Conservation (phyloP, 2,329 filamentous ascomycete species). For the Decorospora gaudefroyi region DNA sequence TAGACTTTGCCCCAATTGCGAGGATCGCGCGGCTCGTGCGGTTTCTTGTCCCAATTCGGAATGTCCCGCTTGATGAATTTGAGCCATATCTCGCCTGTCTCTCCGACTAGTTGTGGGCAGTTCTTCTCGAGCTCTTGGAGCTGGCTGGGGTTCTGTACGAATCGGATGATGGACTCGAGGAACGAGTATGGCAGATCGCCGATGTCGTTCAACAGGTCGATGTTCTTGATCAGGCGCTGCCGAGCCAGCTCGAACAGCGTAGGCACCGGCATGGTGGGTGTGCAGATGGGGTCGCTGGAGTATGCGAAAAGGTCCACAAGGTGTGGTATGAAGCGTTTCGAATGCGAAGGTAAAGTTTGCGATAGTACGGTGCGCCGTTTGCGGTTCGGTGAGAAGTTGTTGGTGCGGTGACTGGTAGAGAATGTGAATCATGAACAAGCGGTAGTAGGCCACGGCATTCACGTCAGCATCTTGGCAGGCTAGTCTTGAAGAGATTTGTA, state of each 20-base stretch:
- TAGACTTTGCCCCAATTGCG: conserved; percentile 80
- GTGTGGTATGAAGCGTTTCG: not conserved
- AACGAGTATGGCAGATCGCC: conserved; percentile 71
- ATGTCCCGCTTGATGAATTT: conserved; percentile 80
- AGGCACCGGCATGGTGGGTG: conserved; percentile 41
- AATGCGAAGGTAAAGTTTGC: not conserved
- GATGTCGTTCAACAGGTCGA: conserved; percentile 64
- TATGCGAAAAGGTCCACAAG: not conserved
- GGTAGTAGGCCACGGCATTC: conserved; percentile 8
- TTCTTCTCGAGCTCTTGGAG: conserved; percentile 72
- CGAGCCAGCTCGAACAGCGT: conserved; percentile 49
- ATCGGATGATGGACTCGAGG: conserved; percentile 69
- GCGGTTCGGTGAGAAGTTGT: conserved; percentile 2
- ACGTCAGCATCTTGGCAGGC: conserved; percentile 9
- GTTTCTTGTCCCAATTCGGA: conserved; percentile 65
- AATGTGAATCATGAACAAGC: conserved; percentile 12
- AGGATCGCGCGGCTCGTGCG: conserved; percentile 66
- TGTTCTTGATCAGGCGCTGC: conserved; percentile 49
- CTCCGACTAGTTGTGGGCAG: conserved; percentile 74
- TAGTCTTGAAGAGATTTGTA: not conserved
- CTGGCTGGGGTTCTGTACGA: conserved; percentile 73
- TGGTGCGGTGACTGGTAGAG: conserved; percentile 2
- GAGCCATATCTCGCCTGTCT: conserved; percentile 75
- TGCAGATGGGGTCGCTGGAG: not conserved
- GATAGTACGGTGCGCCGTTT: not conserved